Evolutionary conservation across 1,284 basidiomycete genomes (phyloP).

Genomic region (Melampsora larici-populina): DNA sequence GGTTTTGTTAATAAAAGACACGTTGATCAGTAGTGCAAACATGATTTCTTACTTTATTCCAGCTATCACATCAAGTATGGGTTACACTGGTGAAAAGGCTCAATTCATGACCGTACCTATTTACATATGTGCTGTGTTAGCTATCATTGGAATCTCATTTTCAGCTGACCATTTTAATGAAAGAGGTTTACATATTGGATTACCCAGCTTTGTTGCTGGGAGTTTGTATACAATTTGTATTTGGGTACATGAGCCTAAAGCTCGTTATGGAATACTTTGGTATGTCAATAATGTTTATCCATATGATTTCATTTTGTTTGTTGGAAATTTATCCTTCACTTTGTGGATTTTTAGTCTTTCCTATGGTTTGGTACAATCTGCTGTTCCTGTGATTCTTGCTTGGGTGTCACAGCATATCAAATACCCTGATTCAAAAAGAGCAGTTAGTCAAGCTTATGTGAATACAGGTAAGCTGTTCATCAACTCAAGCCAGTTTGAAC

Average conservation of each 20-base stretch:
- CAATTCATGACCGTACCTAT: constrained; percentile 59
- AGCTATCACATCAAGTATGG: constrained; percentile 54
- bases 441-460: constrained; percentile 55
- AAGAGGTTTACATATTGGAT: constrained; percentile 3
- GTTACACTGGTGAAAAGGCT: constrained; percentile 54
- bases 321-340: neutral
- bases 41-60: constrained; percentile 59
- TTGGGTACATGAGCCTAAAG: neutral
- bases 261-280: constrained; percentile 28
- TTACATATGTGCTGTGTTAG: constrained; percentile 55
- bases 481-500: constrained; percentile 45
- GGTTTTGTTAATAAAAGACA: neutral
- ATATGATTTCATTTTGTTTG: neutral
- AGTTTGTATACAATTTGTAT: constrained; percentile 22
- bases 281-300: neutral
- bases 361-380: constrained; percentile 57
- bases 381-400: constrained; percentile 55
- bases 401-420: constrained; percentile 55
- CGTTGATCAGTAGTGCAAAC: constrained; percentile 52
- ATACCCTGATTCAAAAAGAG: constrained; percentile 55
- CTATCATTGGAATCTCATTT: constrained; percentile 54
- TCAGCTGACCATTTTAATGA: constrained; percentile 31
- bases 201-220: constrained; percentile 18
- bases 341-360: constrained; percentile 48
- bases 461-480: constrained; percentile 47